Base-by-base conservation (phyloP, 148 eudicot species). In the Mesembryanthemum crystallinum region DNA sequence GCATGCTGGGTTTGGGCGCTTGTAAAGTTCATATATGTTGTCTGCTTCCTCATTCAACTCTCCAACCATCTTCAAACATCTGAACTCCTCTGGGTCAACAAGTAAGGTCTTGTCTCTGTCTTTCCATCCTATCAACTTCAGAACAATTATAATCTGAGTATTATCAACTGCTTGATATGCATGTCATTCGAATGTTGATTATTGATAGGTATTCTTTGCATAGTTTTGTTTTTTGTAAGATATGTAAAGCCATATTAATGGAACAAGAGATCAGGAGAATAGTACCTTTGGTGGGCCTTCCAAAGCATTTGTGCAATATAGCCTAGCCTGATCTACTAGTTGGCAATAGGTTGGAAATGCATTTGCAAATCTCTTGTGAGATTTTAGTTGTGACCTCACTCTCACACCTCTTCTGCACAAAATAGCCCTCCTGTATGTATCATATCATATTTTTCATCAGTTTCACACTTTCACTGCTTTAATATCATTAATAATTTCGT, bases 51-150 rank as follows among this genome's bases (percentile, higher is more conserved):
- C 99, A 62, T 96, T 91, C 79, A 91, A 81, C 76, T 82, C 84
- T 29, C 85, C 88, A 45, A 92, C 77, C 78, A 79, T 78, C 76
- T 92, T 87, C 81, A 96, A 57, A 73, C 86, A 79, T 66, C 82
- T 82, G 84, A 96, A 89, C 78, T 96, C 99, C 73, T 96, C 97
- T 77, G 97, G 98, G 77, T 96, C 99, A 39, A 96, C 93, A 69
- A 92, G 86, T 78, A 96, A 81, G 35, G 85, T 92, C 86, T 85
- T 92, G 80, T 92, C 99, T 83, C 85, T 96, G 75, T 96, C 99
- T 73, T 96, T 96, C 98, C 98, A 92, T 85, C 97, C 99, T 89
- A 96, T 96, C 90, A 96, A 72, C 99, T 96, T 85, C 76, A 86
- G 52, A 77, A 82, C 25, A 73, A 74, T 8, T 63, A 12, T 77